Evolutionary conservation across 1,284 basidiomycete genomes (phyloP), one percentile per base, ranked within the genome.

Genomic region (Cutaneotrichosporon dermatis): DNA sequence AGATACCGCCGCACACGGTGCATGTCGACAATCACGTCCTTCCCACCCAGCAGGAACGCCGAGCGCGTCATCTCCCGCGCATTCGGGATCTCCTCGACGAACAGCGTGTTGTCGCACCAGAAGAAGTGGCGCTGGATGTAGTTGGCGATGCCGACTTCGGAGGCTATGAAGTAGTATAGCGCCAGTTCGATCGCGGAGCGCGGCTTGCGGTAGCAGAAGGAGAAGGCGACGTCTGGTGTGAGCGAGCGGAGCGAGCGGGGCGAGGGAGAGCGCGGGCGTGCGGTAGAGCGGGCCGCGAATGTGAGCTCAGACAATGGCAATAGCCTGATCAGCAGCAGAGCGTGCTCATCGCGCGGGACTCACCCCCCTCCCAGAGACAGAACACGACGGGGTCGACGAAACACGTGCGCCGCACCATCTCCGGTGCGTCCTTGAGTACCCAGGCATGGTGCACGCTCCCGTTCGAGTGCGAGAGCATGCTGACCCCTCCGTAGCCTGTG

Each of bases 331-430:
- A n/a, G 35, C n/a, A n/a, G n/a, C 15, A 25, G 34, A 8, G 44
- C 52, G 35, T 15, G 34, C 25, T 36, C 34, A 1, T 6, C 25
- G 15, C 44, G 40, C 46, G 6, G 10, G 35, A 75, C 82, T 61
- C 68, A 87, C 87, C 86, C 57, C 90, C 90, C 81, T 92, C 90
- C 90, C 91, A 93, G 6, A 88, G 85, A 74, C 89, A 91, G 77
- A 95, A 93, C 0, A 76, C 76, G 16, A 82, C 80, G 6, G 92
- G 91, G 71, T 96, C 92, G 37, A 92, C 86, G 70, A 95, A 92
- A 69, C 89, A 90, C 11, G 86, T 91, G 3, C 90, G 83, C 3
- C 79, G 79, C 48, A 88, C 79, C 67, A 94, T 80, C 44, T 83
- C 78, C 1, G 90, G 87, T 59, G 85, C 80, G 34, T 83, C 83